Conservation (phyloP, 1,284 basidiomycete species). For the Retiboletus flavoniger region DNA sequence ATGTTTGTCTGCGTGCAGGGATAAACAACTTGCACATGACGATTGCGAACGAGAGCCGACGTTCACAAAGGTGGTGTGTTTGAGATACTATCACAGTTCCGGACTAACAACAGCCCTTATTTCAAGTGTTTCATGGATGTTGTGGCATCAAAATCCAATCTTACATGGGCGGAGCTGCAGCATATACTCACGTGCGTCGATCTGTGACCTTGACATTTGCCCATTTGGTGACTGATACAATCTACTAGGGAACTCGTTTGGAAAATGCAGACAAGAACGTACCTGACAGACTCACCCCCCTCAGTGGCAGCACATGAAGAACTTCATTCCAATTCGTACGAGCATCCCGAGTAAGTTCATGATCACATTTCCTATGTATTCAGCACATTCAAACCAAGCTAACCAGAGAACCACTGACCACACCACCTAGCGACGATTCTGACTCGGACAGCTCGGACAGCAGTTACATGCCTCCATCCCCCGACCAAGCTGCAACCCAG, state of each 20-base stretch:
- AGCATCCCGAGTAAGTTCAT: background rate
- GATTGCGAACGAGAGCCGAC: constrained; percentile 19
- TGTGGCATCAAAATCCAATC: constrained; percentile 6
- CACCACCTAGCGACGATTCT: background rate
- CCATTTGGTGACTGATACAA: background rate
- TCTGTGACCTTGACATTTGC: background rate
- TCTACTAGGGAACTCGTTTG: constrained; percentile 3
- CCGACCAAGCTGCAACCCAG: background rate
- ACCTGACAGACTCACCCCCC: no score
- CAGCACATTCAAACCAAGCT: background rate
- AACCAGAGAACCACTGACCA: background rate
- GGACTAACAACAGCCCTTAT: background rate
- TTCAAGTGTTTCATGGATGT: constrained; percentile 26
- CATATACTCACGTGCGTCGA: constrained; percentile 17
- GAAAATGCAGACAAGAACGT: no score
- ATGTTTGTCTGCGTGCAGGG: constrained; percentile 31
- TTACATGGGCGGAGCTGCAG: constrained; percentile 26
- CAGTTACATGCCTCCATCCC: no score
- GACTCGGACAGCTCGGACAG: no score
- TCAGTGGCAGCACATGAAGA: no score
- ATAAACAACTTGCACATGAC: constrained; percentile 26
- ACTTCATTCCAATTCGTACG: background rate
- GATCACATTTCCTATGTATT: background rate
- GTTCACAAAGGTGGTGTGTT: constrained; percentile 25
- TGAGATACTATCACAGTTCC: background rate